A percentile compares a stretch with the other conserved stretches of the same genome.
phyloP scores from a whole-genome alignment of 768 basidiomycete genomes.

The Lepiota brunneoincarnata region DNA sequence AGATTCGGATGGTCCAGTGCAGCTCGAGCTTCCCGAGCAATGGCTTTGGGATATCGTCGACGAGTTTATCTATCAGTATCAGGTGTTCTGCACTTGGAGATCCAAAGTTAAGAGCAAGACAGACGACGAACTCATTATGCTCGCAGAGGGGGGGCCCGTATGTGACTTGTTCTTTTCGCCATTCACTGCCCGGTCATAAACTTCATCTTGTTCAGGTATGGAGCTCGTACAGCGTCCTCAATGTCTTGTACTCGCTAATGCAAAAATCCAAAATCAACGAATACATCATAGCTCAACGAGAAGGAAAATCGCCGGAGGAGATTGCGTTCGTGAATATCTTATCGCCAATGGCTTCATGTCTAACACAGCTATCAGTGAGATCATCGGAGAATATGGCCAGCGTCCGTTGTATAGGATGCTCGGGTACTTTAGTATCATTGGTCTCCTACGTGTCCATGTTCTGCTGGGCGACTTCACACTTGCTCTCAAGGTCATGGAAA shows the following conservation, averaged over 20 bases:
- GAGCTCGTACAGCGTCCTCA: slow-evolving; percentile 97
- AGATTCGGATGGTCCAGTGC: slow-evolving; percentile 94
- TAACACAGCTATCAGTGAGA: slow-evolving; percentile 49
- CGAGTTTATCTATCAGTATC: slow-evolving; percentile 98
- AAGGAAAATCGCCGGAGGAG: slow-evolving; percentile 79
- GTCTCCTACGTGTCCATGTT: slow-evolving; percentile 92
- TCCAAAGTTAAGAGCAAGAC: slow-evolving; percentile 81
- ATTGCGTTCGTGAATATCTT: slow-evolving; percentile 59
- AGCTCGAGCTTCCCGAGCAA: slow-evolving; percentile 92
- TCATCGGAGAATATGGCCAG: slow-evolving; percentile 89
- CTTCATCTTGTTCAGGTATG: slow-evolving; percentile 62
- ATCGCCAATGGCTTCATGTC: not conserved
- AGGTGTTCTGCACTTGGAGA: slow-evolving; percentile 92
- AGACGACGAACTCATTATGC: slow-evolving; percentile 83
- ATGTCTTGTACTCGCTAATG: slow-evolving; percentile 97
- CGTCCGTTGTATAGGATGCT: slow-evolving; percentile 91
- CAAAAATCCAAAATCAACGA: slow-evolving; percentile 97
- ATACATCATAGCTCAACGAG: slow-evolving; percentile 78
- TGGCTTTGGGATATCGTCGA: slow-evolving; percentile 99
- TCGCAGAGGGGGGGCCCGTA: slow-evolving; percentile 71
- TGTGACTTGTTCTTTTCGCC: slow-evolving; percentile 22
- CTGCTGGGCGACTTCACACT: slow-evolving; percentile 95
- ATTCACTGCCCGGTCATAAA: not conserved
- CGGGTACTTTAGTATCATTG: slow-evolving; percentile 96
- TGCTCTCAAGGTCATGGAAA: slow-evolving; percentile 92